Conservation (phyloP, 306 rosid genomes). For the Lathyrus sativus region DNA sequence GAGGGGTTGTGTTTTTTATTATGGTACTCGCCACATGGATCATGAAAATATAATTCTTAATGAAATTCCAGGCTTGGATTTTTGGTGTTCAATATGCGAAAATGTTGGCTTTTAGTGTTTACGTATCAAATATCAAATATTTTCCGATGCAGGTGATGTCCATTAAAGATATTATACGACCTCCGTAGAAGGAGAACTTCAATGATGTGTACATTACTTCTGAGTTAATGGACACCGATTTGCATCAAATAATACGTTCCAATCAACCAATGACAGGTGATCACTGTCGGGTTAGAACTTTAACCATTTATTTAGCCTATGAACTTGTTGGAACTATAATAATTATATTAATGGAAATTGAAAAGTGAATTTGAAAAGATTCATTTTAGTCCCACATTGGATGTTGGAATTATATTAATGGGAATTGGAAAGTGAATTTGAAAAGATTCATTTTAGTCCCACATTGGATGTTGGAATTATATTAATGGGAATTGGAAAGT, state of each 20-base stretch:
- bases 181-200: conserved; percentile 89
- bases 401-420: too few species aligned
- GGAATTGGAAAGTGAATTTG: too few species aligned
- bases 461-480: too few species aligned
- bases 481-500: too few species aligned
- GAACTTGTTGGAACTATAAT: too few species aligned
- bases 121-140: conserved; percentile 25
- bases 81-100: not conserved
- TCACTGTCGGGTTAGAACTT: conserved; percentile 86
- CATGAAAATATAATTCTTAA: conserved; percentile 75
- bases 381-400: too few species aligned
- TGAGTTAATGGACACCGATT: conserved; percentile 93
- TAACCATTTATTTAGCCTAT: conserved; percentile 31
- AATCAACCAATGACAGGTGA: conserved; percentile 82
- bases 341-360: too few species aligned
- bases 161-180: conserved; percentile 82
- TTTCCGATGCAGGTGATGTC: conserved; percentile 65
- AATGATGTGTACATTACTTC: conserved; percentile 87
- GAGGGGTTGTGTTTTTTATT: too few species aligned
- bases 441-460: too few species aligned
- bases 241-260: conserved; percentile 90
- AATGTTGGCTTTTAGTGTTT: conserved; percentile 21
- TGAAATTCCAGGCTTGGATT: conserved; percentile 16
- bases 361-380: too few species aligned
- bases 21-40: conserved; percentile 88